phyloP scores from a whole-genome alignment of 371 early-diverging fungal genomes.

The Mortierella sp. region DNA sequence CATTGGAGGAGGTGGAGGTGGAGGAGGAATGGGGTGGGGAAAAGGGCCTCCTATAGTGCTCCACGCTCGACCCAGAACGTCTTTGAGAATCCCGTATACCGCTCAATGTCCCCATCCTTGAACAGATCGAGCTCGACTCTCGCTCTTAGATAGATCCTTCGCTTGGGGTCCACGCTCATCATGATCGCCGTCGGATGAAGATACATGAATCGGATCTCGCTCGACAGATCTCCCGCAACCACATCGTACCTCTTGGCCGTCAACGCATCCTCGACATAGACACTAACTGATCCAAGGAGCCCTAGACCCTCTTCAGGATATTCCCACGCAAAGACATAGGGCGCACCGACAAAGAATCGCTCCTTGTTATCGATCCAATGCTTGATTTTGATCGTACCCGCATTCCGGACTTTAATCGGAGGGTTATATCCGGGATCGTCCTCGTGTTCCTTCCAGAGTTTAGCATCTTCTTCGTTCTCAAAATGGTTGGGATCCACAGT shows the following conservation, averaged over 20 bases:
- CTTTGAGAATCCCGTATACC: slow-evolving; percentile 48
- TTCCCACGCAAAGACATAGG: slow-evolving; percentile 44
- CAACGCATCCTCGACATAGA: slow-evolving; percentile 40
- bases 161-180: slow-evolving; percentile 24
- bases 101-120: slow-evolving; percentile 20
- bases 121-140: slow-evolving; percentile 45
- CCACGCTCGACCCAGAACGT: slow-evolving; percentile 43
- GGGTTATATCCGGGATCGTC: slow-evolving; percentile 35
- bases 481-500: slow-evolving; percentile 32
- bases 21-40: too few species aligned
- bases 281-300: slow-evolving; percentile 16
- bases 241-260: slow-evolving; percentile 44
- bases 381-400: slow-evolving; percentile 31
- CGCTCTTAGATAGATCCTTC: slow-evolving; percentile 28
- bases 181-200: slow-evolving; percentile 30
- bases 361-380: slow-evolving; percentile 37
- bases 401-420: slow-evolving; percentile 21
- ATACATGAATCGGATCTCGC: slow-evolving; percentile 35
- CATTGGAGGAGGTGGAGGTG: too few species aligned
- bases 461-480: slow-evolving; percentile 32
- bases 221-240: slow-evolving; percentile 19
- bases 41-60: too few species aligned
- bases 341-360: slow-evolving; percentile 43
- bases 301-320: slow-evolving; percentile 17
- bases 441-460: slow-evolving; percentile 16